Percentiles rank a stretch among this genome's conserved stretches.
Evolutionary conservation across 345 rosid species (phyloP).

Genomic region (Carallia brachiata): DNA sequence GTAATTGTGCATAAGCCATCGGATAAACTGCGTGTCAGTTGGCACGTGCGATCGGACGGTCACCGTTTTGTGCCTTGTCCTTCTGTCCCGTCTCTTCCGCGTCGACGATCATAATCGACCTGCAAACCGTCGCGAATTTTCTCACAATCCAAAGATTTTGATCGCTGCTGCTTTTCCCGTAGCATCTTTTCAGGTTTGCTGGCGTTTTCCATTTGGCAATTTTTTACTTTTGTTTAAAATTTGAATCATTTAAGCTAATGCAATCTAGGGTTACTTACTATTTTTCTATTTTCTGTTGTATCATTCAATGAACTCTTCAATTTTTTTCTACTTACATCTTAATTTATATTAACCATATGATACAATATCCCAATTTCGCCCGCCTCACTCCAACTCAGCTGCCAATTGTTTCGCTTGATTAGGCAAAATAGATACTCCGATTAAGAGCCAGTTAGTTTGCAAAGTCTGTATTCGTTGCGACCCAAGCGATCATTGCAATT

Average conservation of each 20-base stretch:
- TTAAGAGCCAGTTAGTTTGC: background rate
- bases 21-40: background rate
- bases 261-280: conserved; percentile 12
- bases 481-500: background rate
- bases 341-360: background rate
- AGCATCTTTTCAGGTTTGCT: conserved; percentile 16
- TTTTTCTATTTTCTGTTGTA: background rate
- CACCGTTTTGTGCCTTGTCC: background rate
- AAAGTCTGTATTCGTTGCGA: background rate
- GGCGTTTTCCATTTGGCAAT: conserved; percentile 6
- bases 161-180: background rate
- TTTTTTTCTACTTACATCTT: background rate
- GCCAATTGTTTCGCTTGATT: background rate
- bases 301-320: background rate
- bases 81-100: background rate
- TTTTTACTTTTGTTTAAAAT: background rate
- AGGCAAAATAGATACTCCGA: background rate
- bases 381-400: no score
- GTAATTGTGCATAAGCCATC: no score
- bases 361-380: background rate
- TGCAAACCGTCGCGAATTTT: background rate
- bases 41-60: background rate
- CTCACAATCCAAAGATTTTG: conserved; percentile 2
- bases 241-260: background rate
- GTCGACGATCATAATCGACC: conserved; percentile 15